Evolutionary conservation across 768 basidiomycete species (phyloP).

Genomic region (Mycena kentingensis): DNA sequence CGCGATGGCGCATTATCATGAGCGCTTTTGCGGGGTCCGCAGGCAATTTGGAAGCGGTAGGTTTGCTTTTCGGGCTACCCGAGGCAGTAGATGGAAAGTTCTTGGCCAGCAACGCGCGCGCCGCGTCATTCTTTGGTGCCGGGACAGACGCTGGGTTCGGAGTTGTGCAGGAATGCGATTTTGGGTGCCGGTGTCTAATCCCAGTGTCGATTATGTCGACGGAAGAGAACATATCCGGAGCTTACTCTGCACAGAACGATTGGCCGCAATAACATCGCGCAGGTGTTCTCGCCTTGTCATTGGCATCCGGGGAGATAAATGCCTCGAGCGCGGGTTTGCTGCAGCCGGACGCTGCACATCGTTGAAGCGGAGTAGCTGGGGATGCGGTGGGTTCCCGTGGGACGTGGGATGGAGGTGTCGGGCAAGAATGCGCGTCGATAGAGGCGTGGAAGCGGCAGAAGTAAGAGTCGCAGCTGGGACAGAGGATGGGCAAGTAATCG

Average conservation of each 20-base stretch:
- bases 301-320: constrained; percentile 32
- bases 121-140: constrained; percentile 44
- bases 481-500: constrained; percentile 80
- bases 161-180: constrained; percentile 57
- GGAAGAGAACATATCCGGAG: constrained; percentile 9
- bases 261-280: constrained; percentile 56
- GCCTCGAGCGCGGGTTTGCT: constrained; percentile 55
- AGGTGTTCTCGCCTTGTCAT: constrained; percentile 28
- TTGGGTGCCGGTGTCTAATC: constrained; percentile 65
- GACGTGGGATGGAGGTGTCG: constrained; percentile 38
- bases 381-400: constrained; percentile 7
- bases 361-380: constrained; percentile 35
- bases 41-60: constrained; percentile 37
- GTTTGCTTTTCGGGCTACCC: constrained; percentile 1
- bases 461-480: constrained; percentile 50
- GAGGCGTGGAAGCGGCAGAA: constrained; percentile 69
- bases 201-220: constrained; percentile 16
- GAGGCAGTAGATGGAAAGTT: constrained; percentile 43
- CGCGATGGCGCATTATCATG: constrained; percentile 77
- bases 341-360: constrained; percentile 56
- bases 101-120: constrained; percentile 55
- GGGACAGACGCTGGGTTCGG: constrained; percentile 24
- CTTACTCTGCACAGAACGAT: constrained; percentile 68
- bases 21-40: constrained; percentile 59
- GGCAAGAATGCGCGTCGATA: constrained; percentile 64